Evolutionary conservation across 1,139 yeast genomes (phyloP), one percentile per base, ranked within the genome.

Genomic region (Hemisphaericaspora subhashii): DNA sequence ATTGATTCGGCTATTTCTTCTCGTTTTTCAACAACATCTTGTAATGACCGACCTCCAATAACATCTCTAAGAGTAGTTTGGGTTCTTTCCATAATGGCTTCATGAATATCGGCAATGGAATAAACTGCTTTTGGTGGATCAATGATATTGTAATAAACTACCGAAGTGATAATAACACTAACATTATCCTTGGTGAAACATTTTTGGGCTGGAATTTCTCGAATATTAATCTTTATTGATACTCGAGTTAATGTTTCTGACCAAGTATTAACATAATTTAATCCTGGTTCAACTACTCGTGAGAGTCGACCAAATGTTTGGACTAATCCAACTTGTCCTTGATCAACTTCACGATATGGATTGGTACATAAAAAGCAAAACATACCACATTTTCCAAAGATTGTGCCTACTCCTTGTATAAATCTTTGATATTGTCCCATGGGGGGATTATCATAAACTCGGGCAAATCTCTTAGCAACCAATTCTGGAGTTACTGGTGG

Each of bases 51-150:
- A 28, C 83, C 72, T 48, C 90, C 90, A 44, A 82, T 75, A 10
- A 83, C 89, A 52, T 83, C 87, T 57, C 90, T 73, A 52, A 83
- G 66, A 3, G 90, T 83, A 33, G 88, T 83, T 59, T 82, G 87
- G 4, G 89, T 82, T 58, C 89, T 72, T 58, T 83, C 89, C 43
- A 71, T 62, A 42, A 83, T 72, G n/a, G 89, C 86, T 28, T 62
- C 65, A 47, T 72, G 70, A 44, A 83, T 78, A 53, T 79, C 63
- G 29, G 69, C 58, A 45, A 83, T 79, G 20, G 82, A 77, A 52
- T 76, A 83, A 39, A 74, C 66, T 8, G 89, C 85, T 66, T 75
- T 78, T 57, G 81, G 84, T 2, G 90, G 89, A 47, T 82, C 83
- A 35, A 77, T 69, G 47, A 83, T 77, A 56, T 81, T 81, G 62